Conservation (phyloP, 2,329 filamentous ascomycete genomes). For the Monilinia laxa region DNA sequence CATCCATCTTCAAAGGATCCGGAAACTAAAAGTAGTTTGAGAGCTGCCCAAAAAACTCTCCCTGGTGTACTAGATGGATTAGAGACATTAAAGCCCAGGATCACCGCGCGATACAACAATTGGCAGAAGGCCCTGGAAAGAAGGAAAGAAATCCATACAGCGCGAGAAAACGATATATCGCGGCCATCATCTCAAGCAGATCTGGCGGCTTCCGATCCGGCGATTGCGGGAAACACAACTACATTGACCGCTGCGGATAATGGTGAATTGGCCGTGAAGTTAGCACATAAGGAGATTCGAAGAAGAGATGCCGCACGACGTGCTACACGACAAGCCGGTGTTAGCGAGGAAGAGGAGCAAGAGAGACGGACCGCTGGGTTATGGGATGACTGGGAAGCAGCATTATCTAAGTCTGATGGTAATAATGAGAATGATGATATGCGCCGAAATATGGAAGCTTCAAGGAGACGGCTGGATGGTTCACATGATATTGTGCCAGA, state of each 20-base stretch:
- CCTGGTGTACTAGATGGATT: constrained; percentile 55
- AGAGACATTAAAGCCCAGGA: constrained; percentile 75
- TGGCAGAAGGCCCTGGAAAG: constrained; percentile 57
- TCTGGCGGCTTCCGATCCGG: constrained; percentile 57
- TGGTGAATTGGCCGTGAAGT: constrained; percentile 70
- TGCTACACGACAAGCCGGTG: constrained; percentile 56
- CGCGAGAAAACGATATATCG: constrained; percentile 23
- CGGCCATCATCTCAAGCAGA: constrained; percentile 25
- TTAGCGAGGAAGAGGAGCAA: constrained; percentile 57
- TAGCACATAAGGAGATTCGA: constrained; percentile 71
- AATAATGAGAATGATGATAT: constrained; percentile 46
- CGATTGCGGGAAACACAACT: constrained; percentile 55
- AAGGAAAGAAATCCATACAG: constrained; percentile 37
- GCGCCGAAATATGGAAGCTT: constrained; percentile 52
- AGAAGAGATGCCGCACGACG: constrained; percentile 63
- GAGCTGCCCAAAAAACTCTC: constrained; percentile 60
- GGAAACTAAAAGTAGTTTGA: constrained; percentile 54
- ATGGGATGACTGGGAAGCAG: constrained; percentile 54
- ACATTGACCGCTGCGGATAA: constrained; percentile 70
- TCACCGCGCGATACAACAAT: constrained; percentile 68
- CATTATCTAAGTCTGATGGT: constrained; percentile 41
- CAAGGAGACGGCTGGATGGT: constrained; percentile 45
- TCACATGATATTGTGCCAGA: constrained; percentile 34
- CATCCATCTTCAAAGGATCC: constrained; percentile 74
- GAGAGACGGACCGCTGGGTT: constrained; percentile 53